Base-by-base conservation (phyloP, 2,329 filamentous ascomycete genomes). In the Botryotinia globosa region DNA sequence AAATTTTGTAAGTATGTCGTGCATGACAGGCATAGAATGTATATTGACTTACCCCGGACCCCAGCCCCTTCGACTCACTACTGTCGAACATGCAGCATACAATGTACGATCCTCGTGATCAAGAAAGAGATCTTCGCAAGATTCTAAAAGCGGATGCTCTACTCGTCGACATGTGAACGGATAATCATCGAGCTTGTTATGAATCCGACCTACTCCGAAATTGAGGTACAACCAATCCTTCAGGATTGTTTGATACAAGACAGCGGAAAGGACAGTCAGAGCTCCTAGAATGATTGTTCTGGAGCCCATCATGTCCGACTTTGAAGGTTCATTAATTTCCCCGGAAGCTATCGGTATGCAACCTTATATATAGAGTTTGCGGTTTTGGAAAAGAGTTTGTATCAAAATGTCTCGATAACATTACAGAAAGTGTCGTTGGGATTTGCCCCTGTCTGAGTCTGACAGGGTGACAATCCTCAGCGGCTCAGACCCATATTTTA, bases 141-240 rank as follows among this genome's bases (percentile, higher is more conserved):
- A 76, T 64, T 77, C 74, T 7, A 79, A 72, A 3, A 77, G 77
- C 48, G 74, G 71, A 32, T 77, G 73, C 51, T 75, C 72, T 8
- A 79, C 42, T 62, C 75, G 77, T 48, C 77, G 63, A 71, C 78
- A 80, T 3, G 73, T 71, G 14, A 74, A 51, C 74, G 80, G 79
- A 73, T 82, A 83, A 18, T 80, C 77, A 4, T 79, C 77, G 69
- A 83, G 77, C 2, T 78, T 74, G 39, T 77, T 75, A 65, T 82
- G 71, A 42, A 73, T 72, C 18, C 80, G 81, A 6, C 78, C 78
- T 70, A 79, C 56, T 25, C 82, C 80, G 12, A 83, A 45, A 22
- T 75, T 75, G 48, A 77, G 71, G 71, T 80, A 80, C 14, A 82
- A 48, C 39, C 80, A 34, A 51, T 76, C 51, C 65, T 78, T 80